Base-by-base conservation (phyloP, 352 stramenopile genomes). In the Phytophthora agathidicida region DNA sequence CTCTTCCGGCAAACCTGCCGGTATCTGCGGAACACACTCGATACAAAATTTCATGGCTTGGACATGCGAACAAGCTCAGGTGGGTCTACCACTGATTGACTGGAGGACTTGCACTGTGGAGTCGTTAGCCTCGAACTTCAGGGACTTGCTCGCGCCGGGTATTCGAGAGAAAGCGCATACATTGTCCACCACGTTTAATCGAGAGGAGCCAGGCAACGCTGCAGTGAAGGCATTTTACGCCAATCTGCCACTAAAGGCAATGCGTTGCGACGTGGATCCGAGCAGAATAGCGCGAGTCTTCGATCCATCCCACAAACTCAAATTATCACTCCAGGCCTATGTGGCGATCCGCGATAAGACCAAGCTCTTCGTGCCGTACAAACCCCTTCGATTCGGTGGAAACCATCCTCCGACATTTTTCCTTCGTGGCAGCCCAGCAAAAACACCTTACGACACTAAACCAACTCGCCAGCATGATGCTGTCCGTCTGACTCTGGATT, bases 1-100 rank as follows among this genome's bases (percentile, higher is more conserved):
- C 3, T 60, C 83, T 7, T 73, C 80, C 35, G 86, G 86, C 3
- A 86, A 96, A 28, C 89, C 91, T 9, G 92, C 85, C 6, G 79
- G 93, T 47, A 73, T 97, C 27, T 93, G 84, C 42, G 89, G 89
- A 2, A 94, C 90, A 37, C 95, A 97, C 65, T 83, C 81, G 7
- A 83, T 94, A 59, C 91, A 98, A 49, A 77, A 74, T 23, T 96
- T 96, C 60, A 93, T 85, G 68, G 86, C 84, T 11, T 68, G 83
- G 23, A 81, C 90, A 28, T 80, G 89, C 4, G 60, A 82, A 31
- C 70, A 80, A 27, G 69, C 71, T 6, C 79, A 81, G 9, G 86
- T 94, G 2, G 90, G 87, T 28, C 60, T 89, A n/a, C 65, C 70
- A 39, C 68, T 88, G 8, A 81, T 87, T 30, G 75, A 88, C 17